A percentile compares a stretch with the other conserved stretches of the same genome.
Evolutionary conservation across 768 basidiomycete species (phyloP).

Genomic region (Termitomyces sp.): DNA sequence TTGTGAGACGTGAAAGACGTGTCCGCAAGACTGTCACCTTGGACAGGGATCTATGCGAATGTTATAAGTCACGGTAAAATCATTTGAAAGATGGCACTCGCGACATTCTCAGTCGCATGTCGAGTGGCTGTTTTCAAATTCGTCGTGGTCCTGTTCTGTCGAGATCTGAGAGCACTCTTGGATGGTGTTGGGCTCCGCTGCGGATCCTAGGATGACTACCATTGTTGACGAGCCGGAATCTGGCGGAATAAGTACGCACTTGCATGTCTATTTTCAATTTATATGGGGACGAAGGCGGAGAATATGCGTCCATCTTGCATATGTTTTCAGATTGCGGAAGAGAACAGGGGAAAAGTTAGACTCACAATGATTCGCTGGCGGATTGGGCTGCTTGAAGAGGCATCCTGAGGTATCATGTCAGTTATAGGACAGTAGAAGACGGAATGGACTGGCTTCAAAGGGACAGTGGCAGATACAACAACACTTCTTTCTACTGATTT

Average conservation of each 20-base stretch:
- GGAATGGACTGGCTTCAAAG: neutral
- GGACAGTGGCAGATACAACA: conserved; percentile 6
- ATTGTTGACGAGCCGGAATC: neutral
- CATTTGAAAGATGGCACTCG: neutral
- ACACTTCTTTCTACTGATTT: neutral
- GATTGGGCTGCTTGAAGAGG: neutral
- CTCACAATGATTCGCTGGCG: neutral
- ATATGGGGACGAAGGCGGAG: neutral
- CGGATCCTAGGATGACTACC: neutral
- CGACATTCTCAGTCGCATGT: neutral
- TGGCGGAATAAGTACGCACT: neutral
- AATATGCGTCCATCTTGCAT: neutral
- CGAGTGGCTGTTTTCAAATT: neutral
- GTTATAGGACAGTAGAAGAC: neutral
- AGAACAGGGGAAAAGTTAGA: neutral
- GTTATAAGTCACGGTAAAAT: neutral
- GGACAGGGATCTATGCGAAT: neutral
- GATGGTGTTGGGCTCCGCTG: neutral
- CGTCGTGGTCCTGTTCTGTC: neutral
- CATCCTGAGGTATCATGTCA: neutral
- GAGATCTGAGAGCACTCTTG: neutral
- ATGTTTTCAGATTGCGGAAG: neutral
- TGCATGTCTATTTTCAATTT: neutral
- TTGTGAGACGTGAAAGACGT: neutral
- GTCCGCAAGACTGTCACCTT: neutral